phyloP scores from a whole-genome alignment of 2,329 filamentous ascomycete species.

The Juglanconis sp. region DNA sequence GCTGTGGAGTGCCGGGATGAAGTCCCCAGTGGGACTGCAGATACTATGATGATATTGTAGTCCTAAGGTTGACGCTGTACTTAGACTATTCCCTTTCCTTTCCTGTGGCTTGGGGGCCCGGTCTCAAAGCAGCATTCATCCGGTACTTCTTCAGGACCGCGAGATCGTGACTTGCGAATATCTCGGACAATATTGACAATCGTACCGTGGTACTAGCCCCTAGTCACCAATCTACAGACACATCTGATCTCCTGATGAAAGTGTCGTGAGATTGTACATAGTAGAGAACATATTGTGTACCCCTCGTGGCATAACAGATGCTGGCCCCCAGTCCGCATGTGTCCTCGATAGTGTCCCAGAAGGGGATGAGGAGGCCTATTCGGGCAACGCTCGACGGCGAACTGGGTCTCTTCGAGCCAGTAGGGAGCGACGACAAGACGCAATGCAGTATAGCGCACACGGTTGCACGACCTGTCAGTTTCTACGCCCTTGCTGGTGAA shows the following conservation, averaged over 20 bases:
- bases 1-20: background rate
- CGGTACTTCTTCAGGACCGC: background rate
- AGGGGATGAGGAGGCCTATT: background rate
- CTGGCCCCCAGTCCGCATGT: background rate
- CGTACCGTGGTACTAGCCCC: background rate
- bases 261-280: background rate
- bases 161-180: background rate
- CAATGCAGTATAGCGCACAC: background rate
- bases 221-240: background rate
- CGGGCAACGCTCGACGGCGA: background rate
- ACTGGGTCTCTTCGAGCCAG: background rate
- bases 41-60: too few relatives aligned
- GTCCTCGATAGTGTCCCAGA: background rate
- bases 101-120: background rate
- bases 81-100: background rate
- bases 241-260: background rate
- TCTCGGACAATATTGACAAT: background rate
- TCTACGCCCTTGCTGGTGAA: background rate
- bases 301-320: background rate
- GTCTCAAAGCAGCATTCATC: background rate
- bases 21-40: too few relatives aligned
- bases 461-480: slow-evolving; percentile 1
- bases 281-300: background rate
- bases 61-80: too few relatives aligned
- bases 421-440: background rate